phyloP scores from a whole-genome alignment of 1,139 yeast species.

The Scheffersomyces parashehatae region DNA sequence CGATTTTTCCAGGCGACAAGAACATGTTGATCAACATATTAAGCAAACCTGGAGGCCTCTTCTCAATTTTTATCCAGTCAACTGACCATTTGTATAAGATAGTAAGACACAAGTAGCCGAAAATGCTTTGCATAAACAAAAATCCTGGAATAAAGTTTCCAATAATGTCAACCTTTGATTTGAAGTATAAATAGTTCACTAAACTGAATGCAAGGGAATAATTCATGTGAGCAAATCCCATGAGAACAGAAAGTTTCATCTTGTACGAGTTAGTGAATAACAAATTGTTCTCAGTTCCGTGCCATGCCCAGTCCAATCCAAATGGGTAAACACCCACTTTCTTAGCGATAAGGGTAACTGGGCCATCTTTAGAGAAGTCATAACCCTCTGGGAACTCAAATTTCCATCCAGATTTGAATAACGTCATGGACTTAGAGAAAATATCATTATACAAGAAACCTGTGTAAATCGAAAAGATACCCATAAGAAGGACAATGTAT shows the following conservation, averaged over 20 bases:
- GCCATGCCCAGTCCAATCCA: conserved; percentile 81
- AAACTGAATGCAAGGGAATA: conserved; percentile 71
- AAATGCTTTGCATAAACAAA: conserved; percentile 79
- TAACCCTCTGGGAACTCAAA: conserved; percentile 58
- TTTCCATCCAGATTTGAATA: conserved; percentile 73
- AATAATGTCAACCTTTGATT: conserved; percentile 62
- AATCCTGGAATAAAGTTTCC: conserved; percentile 82
- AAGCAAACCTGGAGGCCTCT: conserved; percentile 78
- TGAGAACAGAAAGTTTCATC: conserved; percentile 76
- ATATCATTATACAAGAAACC: conserved; percentile 77
- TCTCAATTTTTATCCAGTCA: conserved; percentile 67
- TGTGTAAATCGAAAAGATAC: conserved; percentile 74
- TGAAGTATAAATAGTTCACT: conserved; percentile 60
- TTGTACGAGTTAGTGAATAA: conserved; percentile 77
- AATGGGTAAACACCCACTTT: conserved; percentile 60
- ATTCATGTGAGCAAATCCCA: conserved; percentile 80
- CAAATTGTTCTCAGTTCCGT: conserved; percentile 75
- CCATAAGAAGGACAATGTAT: conserved; percentile 73
- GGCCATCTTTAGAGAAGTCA: conserved; percentile 54
- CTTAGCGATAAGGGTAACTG: conserved; percentile 49
- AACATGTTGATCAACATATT: conserved; percentile 85
- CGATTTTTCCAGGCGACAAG: conserved; percentile 71
- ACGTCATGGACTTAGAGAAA: conserved; percentile 74
- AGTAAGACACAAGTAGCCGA: conserved; percentile 72
- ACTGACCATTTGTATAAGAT: conserved; percentile 79